Conservation (phyloP, 352 stramenopile genomes). For the Blastocystis hominis region DNA sequence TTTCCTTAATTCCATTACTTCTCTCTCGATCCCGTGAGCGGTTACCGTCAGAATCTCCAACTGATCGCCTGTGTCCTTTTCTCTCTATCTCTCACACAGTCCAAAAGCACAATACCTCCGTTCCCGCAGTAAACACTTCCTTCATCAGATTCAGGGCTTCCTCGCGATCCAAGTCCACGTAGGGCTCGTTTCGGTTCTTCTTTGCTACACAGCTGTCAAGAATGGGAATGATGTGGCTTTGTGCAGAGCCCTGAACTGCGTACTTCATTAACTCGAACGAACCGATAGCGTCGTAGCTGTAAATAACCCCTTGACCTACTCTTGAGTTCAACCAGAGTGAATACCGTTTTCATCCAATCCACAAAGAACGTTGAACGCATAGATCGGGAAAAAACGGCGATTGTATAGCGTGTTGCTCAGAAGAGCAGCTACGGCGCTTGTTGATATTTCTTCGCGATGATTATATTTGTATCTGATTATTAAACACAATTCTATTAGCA, state of each 20-base stretch:
- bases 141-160: constrained; percentile 94
- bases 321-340: background rate
- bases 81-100: constrained; percentile 72
- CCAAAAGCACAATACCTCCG: constrained; percentile 61
- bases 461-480: constrained; percentile 77
- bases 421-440: constrained; percentile 81
- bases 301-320: constrained; percentile 80
- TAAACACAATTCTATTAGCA: background rate
- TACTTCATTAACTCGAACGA: constrained; percentile 74
- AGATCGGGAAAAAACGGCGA: constrained; percentile 91
- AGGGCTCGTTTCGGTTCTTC: constrained; percentile 80
- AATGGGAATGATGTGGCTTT: constrained; percentile 91
- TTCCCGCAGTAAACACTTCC: constrained; percentile 85
- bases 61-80: constrained; percentile 96
- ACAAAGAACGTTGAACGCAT: constrained; percentile 92
- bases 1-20: constrained; percentile 83
- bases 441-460: constrained; percentile 81
- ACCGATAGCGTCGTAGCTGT: constrained; percentile 94
- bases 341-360: constrained; percentile 81
- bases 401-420: constrained; percentile 89
- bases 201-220: constrained; percentile 90
- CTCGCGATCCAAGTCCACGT: constrained; percentile 75
- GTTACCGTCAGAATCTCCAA: constrained; percentile 93
- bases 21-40: constrained; percentile 75
- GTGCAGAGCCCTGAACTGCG: constrained; percentile 74